Conservation (phyloP, 257 asterid species). For the Ilex aquifolium region DNA sequence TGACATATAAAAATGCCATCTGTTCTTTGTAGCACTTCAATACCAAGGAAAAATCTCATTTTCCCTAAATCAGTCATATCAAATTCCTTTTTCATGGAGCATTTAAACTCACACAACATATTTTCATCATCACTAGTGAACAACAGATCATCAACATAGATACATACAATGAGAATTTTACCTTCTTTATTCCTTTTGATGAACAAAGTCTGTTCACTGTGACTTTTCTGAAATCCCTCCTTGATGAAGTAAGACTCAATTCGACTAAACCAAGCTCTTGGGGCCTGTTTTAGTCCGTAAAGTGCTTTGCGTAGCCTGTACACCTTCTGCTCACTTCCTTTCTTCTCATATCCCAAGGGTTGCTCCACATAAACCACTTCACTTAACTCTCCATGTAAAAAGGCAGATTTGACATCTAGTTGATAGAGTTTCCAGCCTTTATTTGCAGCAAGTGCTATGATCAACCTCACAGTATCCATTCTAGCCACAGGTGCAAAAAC, state of each 20-base stretch:
- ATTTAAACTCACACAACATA: background rate
- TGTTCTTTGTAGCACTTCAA: background rate
- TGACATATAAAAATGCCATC: background rate
- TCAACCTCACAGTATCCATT: background rate
- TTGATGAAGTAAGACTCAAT: background rate
- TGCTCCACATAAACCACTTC: background rate
- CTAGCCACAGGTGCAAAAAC: background rate
- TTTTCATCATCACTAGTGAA: background rate
- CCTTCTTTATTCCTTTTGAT: background rate
- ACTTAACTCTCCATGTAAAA: background rate
- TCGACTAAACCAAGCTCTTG: constrained; percentile 6
- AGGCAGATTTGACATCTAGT: background rate
- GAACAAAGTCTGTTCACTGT: constrained; percentile 4
- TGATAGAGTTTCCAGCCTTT: background rate
- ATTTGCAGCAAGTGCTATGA: background rate
- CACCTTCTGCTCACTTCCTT: background rate
- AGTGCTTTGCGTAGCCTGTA: background rate
- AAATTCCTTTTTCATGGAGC: background rate
- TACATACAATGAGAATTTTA: background rate
- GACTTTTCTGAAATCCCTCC: background rate
- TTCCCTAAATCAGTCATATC: no score
- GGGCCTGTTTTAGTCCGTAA: background rate
- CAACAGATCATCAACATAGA: background rate
- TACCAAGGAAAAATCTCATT: background rate
- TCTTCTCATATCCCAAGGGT: background rate